phyloP scores from a whole-genome alignment of 106 monocot genomes.

The Allium cepa region DNA sequence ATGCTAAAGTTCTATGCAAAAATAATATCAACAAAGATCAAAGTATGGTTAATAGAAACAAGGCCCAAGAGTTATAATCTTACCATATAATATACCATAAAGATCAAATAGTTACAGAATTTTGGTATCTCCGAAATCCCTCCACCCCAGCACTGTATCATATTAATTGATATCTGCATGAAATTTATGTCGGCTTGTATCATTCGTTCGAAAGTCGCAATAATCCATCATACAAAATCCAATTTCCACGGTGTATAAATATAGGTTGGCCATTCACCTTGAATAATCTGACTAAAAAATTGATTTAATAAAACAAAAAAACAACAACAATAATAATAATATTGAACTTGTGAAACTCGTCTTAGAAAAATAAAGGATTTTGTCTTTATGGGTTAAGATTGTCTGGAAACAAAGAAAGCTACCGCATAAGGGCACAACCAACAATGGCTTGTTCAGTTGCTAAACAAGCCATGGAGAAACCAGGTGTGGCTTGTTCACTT shows the following conservation, averaged over 20 bases:
- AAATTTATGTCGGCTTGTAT: slow-evolving; percentile 90
- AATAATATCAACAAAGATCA: no score
- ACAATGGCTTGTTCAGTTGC: no score
- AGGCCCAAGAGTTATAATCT: background rate
- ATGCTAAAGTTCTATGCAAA: no score
- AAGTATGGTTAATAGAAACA: no score
- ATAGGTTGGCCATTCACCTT: slow-evolving; percentile 79
- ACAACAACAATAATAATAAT: background rate
- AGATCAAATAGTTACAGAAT: slow-evolving; percentile 87
- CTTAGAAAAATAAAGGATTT: no score
- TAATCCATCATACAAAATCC: slow-evolving; percentile 91
- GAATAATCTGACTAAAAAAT: slow-evolving; percentile 52
- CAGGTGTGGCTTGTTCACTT: no score
- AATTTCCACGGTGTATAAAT: slow-evolving; percentile 95
- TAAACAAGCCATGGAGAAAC: no score
- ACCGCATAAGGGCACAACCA: no score
- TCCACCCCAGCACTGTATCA: slow-evolving; percentile 99
- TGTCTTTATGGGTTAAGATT: no score
- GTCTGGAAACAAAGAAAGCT: no score
- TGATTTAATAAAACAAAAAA: background rate
- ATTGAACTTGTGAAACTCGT: no score
- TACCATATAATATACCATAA: slow-evolving; percentile 96
- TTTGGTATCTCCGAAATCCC: slow-evolving; percentile 93
- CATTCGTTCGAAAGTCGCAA: slow-evolving; percentile 71
- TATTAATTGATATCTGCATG: slow-evolving; percentile 99